Conservation (phyloP, 1,284 basidiomycete species). For the Cryptococcus sp. region DNA sequence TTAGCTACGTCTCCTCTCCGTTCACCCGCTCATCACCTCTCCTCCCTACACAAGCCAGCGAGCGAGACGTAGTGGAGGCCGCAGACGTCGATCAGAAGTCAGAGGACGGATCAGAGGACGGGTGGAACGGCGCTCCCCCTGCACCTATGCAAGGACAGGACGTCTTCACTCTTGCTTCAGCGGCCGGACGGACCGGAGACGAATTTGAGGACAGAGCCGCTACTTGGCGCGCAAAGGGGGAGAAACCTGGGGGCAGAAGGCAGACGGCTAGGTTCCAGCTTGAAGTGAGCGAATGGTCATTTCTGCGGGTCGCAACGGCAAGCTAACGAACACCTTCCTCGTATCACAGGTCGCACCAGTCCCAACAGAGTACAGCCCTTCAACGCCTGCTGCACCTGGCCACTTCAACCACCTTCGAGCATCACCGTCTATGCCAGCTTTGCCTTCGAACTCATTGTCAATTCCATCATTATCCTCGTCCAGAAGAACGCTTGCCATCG, state of each 20-base stretch:
- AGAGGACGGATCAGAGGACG: constrained; percentile 47
- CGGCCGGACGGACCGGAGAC: constrained; percentile 29
- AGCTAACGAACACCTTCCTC: not conserved
- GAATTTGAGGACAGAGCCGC: constrained; percentile 36
- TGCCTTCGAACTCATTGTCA: not conserved
- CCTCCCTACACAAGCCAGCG: constrained; percentile 23
- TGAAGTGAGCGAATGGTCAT: constrained; percentile 13
- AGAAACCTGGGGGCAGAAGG: constrained; percentile 31
- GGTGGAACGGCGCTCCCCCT: constrained; percentile 42
- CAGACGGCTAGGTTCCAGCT: constrained; percentile 24
- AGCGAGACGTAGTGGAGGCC: constrained; percentile 2
- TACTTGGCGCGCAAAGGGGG: constrained; percentile 32
- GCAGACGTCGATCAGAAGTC: constrained; percentile 30
- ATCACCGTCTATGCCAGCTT: constrained; percentile 13
- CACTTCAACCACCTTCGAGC: constrained; percentile 5
- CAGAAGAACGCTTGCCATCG: not conserved
- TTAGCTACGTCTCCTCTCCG: constrained; percentile 33
- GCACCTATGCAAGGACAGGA: constrained; percentile 34
- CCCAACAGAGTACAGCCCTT: not conserved
- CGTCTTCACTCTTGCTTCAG: constrained; percentile 38
- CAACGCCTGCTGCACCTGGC: constrained; percentile 11
- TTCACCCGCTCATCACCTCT: constrained; percentile 23
- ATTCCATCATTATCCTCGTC: not conserved
- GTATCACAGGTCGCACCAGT: not conserved
- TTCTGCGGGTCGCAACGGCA: not conserved